Base-by-base conservation (phyloP, 352 stramenopile genomes). In the Phytophthora tubulina region DNA sequence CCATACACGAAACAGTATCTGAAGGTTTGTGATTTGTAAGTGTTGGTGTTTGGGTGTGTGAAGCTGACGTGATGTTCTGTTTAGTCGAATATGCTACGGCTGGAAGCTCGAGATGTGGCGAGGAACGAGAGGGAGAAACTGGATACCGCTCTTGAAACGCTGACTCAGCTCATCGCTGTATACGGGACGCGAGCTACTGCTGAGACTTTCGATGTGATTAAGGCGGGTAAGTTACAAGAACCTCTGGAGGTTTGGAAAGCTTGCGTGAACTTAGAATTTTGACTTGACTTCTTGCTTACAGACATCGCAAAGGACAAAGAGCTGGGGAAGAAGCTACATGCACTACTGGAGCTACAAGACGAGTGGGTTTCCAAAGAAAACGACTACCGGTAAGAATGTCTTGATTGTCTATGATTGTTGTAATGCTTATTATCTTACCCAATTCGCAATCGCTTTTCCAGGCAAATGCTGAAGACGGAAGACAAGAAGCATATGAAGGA, bases 1-100 rank as follows among this genome's bases (percentile, higher is more conserved):
- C 89, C 89, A 35, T 96, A 95, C 63, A 96, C 89, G 2, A 96
- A 96, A 63, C 89, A 94, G 64, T 94, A 94, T 36, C 62, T 96
- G 21, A 94, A 95, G 79, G 86, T 93, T 46, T 13, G 72, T 44
- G 21, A 15, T 32, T 33, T 17, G 42, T 10, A 15, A 11, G 11
- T 2, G 3, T n/a, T 17, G 27, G 14, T 27, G 1, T 50, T 32
- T 41, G 11, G 30, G 7, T 31, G 11, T 58, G 14, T 17, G 17
- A 35, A 60, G 33, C 57, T 70, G 17, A 58, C 13, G 35, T 60
- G 17, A n/a, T 60, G 6, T 13, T 46, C 45, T 31, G 9, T 63
- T 15, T 54, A 95, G 87, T 92, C 88, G 9, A 95, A 95, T 62
- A 96, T 96, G 89, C 60, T 94, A 41, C 83, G 88, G 3, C 68